These are phyloP conservation scores for Achlya hypogyna DNA, from an alignment of 352 stramenopile species.

Conservation along the genomic window DNA sequence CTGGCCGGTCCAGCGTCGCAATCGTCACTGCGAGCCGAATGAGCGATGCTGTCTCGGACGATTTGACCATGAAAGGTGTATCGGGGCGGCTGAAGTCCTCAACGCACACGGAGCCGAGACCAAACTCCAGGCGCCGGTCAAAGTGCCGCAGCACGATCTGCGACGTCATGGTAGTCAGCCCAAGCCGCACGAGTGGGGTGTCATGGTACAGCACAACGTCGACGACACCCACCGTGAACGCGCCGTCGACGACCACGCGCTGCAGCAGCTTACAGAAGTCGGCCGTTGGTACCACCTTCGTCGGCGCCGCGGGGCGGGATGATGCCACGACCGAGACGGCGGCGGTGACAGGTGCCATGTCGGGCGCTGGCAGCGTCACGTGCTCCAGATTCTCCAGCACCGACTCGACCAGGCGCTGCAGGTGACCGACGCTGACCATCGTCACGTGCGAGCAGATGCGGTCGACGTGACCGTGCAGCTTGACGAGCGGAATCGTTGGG, in stretches of 20 bases:
- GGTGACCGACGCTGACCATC: constrained; percentile 39
- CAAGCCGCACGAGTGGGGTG: background rate
- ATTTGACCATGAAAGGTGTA: constrained; percentile 23
- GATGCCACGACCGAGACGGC: background rate
- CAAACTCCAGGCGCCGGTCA: constrained; percentile 61
- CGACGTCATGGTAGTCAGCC: background rate
- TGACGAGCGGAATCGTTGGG: constrained; percentile 64
- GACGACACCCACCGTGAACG: constrained; percentile 48
- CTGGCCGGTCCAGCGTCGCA: constrained; percentile 36
- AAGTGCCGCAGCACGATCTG: background rate
- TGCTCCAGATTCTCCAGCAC: constrained; percentile 69
- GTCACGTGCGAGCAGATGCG: constrained; percentile 68
- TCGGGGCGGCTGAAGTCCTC: constrained; percentile 39
- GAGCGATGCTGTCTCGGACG: constrained; percentile 23
- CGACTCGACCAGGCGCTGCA: constrained; percentile 53
- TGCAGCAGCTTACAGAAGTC: constrained; percentile 75
- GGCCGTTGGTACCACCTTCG: background rate
- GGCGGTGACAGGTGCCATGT: background rate
- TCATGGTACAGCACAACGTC: constrained; percentile 29
- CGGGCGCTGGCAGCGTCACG: background rate
- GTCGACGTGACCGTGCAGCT: constrained; percentile 59
- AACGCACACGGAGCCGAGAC: constrained; percentile 56
- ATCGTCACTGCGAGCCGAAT: constrained; percentile 70
- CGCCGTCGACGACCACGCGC: constrained; percentile 46
- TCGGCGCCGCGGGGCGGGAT: background rate